Evolutionary conservation across 306 rosid species (phyloP), one percentile per base, ranked within the genome.

Genomic region (Gastrolobium bilobum): DNA sequence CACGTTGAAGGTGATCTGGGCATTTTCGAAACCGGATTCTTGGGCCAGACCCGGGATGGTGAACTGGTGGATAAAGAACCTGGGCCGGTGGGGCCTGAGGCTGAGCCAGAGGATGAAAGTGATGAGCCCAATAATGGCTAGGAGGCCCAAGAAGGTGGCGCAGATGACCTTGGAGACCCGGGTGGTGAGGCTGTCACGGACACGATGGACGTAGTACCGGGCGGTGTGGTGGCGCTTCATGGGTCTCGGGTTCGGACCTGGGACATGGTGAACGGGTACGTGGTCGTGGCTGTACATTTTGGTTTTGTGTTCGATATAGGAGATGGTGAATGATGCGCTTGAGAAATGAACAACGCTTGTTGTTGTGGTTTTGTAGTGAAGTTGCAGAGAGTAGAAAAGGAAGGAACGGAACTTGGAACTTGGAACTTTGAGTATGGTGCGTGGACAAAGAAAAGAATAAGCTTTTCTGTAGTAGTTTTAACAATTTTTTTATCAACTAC

Each of bases 51-150:
- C 94, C 61, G 92, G 85, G 69, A 94, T 42, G 10, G 85, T 76
- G 78, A 95, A 88, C 0, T 81, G 83, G 6, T 90, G 92, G 79
- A 95, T 88, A 33, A 65, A 70, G 61, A 95, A 78, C 7, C 99
- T 85, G 38, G 99, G 99, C 9, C 99, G 88, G 73, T 95, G 99
- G 0, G 99, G 99, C 0, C 97, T 90, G 2, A 95, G 81, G 77
- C 99, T 92, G 58, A 95, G 90, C 95, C 95, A 95, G 14, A 90
- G 80, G 52, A 95, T 91, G 76, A 94, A 95, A 3, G 76, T 26
- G 7, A 90, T 52, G 15, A 92, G n/a, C 40, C 94, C 99, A 10
- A 86, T 39, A 1, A 91, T 70, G 3, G 87, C 52, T 0, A 94
- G 90, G 4, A 94, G 80, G 71, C 84, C 47, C 60, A 94, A 76